Percentiles rank a stretch among this genome's conserved stretches.
These are phyloP conservation scores for Teratosphaeriaceae sp. DNA, from an alignment of 2,329 filamentous ascomycete species.

Conservation along the genomic window DNA sequence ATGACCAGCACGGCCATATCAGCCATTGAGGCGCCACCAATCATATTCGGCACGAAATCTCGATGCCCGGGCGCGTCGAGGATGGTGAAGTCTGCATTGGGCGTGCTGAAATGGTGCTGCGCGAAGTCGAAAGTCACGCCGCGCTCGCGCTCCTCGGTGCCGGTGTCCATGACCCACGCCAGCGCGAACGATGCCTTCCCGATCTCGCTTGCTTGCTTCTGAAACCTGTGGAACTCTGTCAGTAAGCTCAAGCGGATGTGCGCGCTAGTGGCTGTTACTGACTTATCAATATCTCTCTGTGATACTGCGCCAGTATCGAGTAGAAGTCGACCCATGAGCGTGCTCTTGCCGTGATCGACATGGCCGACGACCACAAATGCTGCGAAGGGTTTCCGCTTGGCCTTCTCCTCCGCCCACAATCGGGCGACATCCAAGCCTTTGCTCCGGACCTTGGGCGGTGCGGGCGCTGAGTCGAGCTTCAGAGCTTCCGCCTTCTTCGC, in stretches of 20 bases:
- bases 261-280: too few relatives aligned
- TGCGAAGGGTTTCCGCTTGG: conserved; percentile 20
- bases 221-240: conserved; percentile 23
- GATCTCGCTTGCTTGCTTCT: conserved; percentile 77
- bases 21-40: conserved; percentile 99
- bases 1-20: conserved; percentile 99
- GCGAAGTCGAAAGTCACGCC: conserved; percentile 99
- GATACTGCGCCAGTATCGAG: conserved; percentile 85
- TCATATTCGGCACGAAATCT: conserved; percentile 99
- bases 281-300: conserved; percentile 76
- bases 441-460: conserved; percentile 45
- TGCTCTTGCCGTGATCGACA: conserved; percentile 96
- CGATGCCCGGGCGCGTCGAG: conserved; percentile 98
- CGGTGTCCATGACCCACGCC: conserved; percentile 94
- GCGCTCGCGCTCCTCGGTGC: conserved; percentile 99
- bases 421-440: conserved; percentile 72
- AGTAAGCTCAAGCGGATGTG: too few relatives aligned
- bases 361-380: conserved; percentile 56
- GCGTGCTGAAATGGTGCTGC: conserved; percentile 99
- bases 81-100: conserved; percentile 76
- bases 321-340: conserved; percentile 89
- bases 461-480: conserved; percentile 18
- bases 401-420: conserved; percentile 20
- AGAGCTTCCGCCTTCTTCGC: conserved; percentile 25
- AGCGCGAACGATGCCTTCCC: conserved; percentile 95